Conservation (phyloP, 1,284 basidiomycete species). For the Gymnopus androsaceus region DNA sequence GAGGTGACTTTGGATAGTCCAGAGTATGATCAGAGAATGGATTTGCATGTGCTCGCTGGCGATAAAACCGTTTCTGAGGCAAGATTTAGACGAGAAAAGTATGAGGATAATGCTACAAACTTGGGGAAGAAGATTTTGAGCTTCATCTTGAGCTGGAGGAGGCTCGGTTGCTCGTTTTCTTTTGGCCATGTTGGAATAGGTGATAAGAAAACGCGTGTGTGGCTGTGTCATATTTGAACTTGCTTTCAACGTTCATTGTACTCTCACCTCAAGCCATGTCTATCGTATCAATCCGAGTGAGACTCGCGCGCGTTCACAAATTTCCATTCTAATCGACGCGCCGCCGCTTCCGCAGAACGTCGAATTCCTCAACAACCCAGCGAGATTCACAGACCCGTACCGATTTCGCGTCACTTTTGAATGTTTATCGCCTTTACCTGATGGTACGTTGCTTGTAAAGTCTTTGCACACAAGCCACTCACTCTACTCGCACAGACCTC, state of each 20-base stretch:
- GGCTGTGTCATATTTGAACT: too few relatives aligned
- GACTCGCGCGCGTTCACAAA: slow-evolving; percentile 18
- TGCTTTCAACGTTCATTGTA: too few relatives aligned
- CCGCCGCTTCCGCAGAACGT: slow-evolving; percentile 59
- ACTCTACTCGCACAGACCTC: slow-evolving; percentile 62
- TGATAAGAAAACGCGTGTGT: background rate
- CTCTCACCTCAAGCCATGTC: too few relatives aligned
- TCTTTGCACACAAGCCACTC: background rate
- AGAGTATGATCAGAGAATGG: slow-evolving; percentile 96
- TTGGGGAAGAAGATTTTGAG: slow-evolving; percentile 34
- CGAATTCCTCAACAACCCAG: slow-evolving; percentile 92
- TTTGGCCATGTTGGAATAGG: slow-evolving; percentile 45
- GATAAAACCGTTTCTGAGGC: slow-evolving; percentile 89
- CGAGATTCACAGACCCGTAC: slow-evolving; percentile 89
- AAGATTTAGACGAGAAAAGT: background rate
- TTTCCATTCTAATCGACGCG: background rate
- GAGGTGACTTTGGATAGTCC: slow-evolving; percentile 85
- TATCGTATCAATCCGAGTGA: slow-evolving; percentile 69
- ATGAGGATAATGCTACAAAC: slow-evolving; percentile 20
- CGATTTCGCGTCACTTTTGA: slow-evolving; percentile 97
- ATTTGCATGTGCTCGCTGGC: slow-evolving; percentile 97
- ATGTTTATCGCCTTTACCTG: slow-evolving; percentile 90
- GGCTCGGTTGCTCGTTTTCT: slow-evolving; percentile 41
- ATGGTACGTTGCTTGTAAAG: slow-evolving; percentile 56
- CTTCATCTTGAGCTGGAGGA: slow-evolving; percentile 9